Conservation (phyloP, 176 grass and related monocot species). For the Carex parvula region DNA sequence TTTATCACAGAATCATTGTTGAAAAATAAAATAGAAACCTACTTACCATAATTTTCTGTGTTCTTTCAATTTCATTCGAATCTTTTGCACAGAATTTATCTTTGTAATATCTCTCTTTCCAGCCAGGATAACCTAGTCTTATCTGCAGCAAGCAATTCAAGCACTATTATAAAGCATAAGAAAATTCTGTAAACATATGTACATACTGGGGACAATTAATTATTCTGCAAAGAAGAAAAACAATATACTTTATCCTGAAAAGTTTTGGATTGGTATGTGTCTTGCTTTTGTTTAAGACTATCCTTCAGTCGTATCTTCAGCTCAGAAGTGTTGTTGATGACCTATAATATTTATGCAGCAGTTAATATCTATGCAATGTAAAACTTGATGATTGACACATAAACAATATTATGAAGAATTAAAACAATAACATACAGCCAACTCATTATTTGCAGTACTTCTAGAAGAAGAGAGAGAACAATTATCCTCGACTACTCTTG, state of each 20-base stretch:
- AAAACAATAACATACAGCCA: slow-evolving; percentile 27
- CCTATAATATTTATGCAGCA: slow-evolving; percentile 11
- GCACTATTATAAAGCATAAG: slow-evolving; percentile 23
- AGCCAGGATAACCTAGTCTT: neutral
- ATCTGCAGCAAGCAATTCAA: neutral
- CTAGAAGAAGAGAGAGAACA: neutral
- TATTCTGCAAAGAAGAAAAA: neutral
- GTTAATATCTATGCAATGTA: neutral
- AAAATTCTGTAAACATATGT: slow-evolving; percentile 10
- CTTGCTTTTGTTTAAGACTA: slow-evolving; percentile 36
- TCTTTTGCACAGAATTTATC: slow-evolving; percentile 40
- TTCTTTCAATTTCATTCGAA: slow-evolving; percentile 13
- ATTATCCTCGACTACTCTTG: neutral
- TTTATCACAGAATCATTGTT: neutral
- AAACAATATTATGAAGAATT: neutral
- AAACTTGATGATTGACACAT: neutral
- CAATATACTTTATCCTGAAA: neutral
- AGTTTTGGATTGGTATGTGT: slow-evolving; percentile 15
- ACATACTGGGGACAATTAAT: neutral
- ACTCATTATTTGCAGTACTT: neutral
- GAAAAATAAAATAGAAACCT: neutral
- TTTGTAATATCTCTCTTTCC: slow-evolving; percentile 45
- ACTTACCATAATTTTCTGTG: neutral
- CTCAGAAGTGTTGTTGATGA: slow-evolving; percentile 37
- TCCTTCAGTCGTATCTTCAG: slow-evolving; percentile 32